phyloP scores from a whole-genome alignment of 306 rosid genomes.

The Erythrophleum fordii region DNA sequence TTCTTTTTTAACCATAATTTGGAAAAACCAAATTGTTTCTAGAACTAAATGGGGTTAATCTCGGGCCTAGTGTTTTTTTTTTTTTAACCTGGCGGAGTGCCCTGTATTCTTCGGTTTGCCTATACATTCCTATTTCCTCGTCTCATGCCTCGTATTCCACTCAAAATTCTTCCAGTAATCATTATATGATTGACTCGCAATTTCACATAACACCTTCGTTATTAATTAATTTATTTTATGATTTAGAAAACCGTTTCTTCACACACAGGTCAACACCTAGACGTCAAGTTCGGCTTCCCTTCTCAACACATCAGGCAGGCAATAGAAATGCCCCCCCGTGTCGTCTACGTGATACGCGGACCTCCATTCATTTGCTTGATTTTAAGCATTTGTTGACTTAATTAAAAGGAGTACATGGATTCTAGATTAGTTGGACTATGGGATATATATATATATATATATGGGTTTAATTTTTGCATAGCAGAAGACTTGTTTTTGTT shows the following conservation, averaged over 20 bases:
- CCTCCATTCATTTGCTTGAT: conserved; percentile 8
- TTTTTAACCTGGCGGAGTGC: conserved; percentile 9
- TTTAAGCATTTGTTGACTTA: conserved; percentile 12
- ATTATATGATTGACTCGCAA: conserved; percentile 59
- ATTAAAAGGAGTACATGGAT: conserved; percentile 8
- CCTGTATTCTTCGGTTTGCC: conserved; percentile 27
- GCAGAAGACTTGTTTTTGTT: background rate
- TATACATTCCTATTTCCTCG: background rate
- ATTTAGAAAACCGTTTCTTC: conserved; percentile 1
- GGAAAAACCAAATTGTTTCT: conserved; percentile 24
- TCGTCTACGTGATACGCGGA: conserved; percentile 34
- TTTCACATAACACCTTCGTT: conserved; percentile 2
- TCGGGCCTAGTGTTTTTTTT: conserved; percentile 35
- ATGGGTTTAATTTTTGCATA: too few relatives aligned
- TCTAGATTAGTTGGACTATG: background rate
- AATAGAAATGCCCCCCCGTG: conserved; percentile 20
- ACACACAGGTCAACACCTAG: conserved; percentile 59
- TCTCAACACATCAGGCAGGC: conserved; percentile 32
- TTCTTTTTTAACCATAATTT: conserved; percentile 15
- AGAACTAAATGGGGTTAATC: conserved; percentile 30
- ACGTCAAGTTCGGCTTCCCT: conserved; percentile 38
- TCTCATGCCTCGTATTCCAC: conserved; percentile 57
- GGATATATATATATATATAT: background rate
- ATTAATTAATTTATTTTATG: conserved; percentile 17
- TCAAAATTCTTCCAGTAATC: conserved; percentile 51